Evolutionary conservation across 2,329 filamentous ascomycete species (phyloP).

Genomic region (Fusarium siculi): DNA sequence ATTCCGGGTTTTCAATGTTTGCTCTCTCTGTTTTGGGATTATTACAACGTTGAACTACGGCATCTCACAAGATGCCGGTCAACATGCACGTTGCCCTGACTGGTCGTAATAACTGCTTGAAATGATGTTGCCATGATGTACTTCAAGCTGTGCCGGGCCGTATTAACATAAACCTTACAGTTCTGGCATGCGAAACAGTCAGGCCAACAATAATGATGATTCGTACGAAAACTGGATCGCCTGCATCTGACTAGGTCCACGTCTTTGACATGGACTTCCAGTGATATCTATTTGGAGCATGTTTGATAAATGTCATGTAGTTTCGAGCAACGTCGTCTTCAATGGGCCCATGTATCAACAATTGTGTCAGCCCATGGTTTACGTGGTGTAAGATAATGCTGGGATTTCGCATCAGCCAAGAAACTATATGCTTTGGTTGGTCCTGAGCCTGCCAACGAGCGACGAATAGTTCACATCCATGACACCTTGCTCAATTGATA

Average conservation of each 20-base stretch:
- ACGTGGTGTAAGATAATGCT: conserved; percentile 39
- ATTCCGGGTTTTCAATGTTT: conserved; percentile 34
- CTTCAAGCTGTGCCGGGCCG: conserved; percentile 3
- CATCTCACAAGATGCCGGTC: background rate
- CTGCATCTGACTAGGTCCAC: conserved; percentile 22
- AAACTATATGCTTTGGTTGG: conserved; percentile 26
- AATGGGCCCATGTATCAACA: conserved; percentile 18
- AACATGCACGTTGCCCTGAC: background rate
- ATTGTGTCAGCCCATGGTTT: conserved; percentile 39
- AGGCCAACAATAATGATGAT: conserved; percentile 17
- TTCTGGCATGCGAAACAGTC: conserved; percentile 10
- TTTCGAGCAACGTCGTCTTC: conserved; percentile 12
- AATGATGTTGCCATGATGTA: conserved; percentile 30
- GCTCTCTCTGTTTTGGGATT: conserved; percentile 1
- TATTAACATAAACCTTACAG: conserved; percentile 6
- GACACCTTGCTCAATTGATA: conserved; percentile 10
- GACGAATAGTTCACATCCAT: conserved; percentile 15
- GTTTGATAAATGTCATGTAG: conserved; percentile 32
- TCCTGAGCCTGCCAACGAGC: conserved; percentile 11
- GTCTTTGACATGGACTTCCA: conserved; percentile 12
- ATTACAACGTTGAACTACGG: background rate
- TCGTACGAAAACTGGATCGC: conserved; percentile 11
- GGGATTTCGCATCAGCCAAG: conserved; percentile 36
- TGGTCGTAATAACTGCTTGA: background rate
- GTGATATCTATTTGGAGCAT: conserved; percentile 7